Conservation (phyloP, 169 alveolate species). For the Cryptosporidium meleagridis region DNA sequence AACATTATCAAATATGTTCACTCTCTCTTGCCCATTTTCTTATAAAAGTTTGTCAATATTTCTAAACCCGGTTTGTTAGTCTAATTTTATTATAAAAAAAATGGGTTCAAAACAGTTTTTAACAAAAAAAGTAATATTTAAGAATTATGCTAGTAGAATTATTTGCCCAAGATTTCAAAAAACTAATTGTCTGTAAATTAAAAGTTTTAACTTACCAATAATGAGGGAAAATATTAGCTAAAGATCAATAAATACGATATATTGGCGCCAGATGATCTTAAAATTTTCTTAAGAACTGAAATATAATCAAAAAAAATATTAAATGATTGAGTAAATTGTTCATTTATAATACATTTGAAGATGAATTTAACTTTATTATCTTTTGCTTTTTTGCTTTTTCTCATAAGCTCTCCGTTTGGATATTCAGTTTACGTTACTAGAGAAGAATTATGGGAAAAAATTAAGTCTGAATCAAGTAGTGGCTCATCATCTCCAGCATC, state of each 20-base stretch:
- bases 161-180: background rate
- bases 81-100: too few relatives aligned
- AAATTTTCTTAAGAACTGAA: background rate
- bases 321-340: background rate
- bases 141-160: background rate
- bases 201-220: background rate
- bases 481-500: slow-evolving; percentile 8
- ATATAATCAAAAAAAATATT: background rate
- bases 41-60: too few relatives aligned
- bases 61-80: too few relatives aligned
- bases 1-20: too few relatives aligned
- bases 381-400: background rate
- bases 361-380: background rate
- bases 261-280: slow-evolving; percentile 37
- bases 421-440: background rate
- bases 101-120: too few relatives aligned
- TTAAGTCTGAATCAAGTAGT: background rate
- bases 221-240: background rate
- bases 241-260: background rate
- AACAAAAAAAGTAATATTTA: too few relatives aligned
- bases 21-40: too few relatives aligned
- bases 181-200: background rate
- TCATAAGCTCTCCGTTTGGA: background rate
- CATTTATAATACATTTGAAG: background rate
- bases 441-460: background rate